Percentiles rank a stretch among this genome's conserved stretches.
phyloP scores from a whole-genome alignment of 345 rosid genomes.

The Kandelia obovata region DNA sequence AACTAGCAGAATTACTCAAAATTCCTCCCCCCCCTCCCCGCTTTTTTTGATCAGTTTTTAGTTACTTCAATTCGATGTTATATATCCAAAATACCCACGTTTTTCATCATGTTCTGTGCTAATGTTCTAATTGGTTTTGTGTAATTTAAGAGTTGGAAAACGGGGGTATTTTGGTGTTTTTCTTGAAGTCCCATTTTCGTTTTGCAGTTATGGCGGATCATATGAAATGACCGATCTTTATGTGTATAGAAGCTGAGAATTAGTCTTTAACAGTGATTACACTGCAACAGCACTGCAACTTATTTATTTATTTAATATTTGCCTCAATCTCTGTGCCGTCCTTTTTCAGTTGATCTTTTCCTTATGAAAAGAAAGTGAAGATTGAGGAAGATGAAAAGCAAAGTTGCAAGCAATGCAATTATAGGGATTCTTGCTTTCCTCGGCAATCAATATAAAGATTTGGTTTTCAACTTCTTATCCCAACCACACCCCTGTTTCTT shows the following conservation, averaged over 20 bases:
- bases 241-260: constrained; percentile 20
- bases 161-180: constrained; percentile 53
- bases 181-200: not conserved
- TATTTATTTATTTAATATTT: not conserved
- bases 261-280: constrained; percentile 7
- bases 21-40: constrained; percentile 8
- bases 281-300: not conserved
- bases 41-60: not conserved
- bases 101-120: constrained; percentile 32
- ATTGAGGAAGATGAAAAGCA: not conserved
- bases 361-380: not conserved
- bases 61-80: constrained; percentile 8
- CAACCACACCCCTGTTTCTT: not conserved
- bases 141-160: constrained; percentile 42
- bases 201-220: not conserved
- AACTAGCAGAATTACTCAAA: constrained; percentile 45
- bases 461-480: not conserved
- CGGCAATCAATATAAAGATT: constrained; percentile 6
- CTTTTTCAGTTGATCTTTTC: not conserved
- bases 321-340: constrained; percentile 6
- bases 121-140: not conserved
- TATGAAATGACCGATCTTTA: constrained; percentile 2
- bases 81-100: constrained; percentile 56
- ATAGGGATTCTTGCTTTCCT: constrained; percentile 12
- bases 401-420: constrained; percentile 9